Evolutionary conservation across 495 filamentous ascomycete species (phyloP), one percentile per base, ranked within the genome.

Genomic region (Penicillium coffeae): DNA sequence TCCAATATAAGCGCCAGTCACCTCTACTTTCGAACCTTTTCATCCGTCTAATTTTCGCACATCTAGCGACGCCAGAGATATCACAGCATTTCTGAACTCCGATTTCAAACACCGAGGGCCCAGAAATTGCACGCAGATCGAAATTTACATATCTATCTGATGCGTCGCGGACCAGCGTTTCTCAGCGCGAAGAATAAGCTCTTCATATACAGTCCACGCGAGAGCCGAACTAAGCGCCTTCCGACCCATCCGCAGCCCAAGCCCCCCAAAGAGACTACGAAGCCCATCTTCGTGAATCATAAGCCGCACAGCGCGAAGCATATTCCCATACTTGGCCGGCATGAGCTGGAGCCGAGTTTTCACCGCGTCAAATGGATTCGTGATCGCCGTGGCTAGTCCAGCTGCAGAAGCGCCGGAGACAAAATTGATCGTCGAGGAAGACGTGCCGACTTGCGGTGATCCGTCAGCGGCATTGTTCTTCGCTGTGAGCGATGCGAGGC

Each of bases 191-290:
- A 91, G 70, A 52, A 99, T 84, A 48, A 96, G 65, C 64, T 96
- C 92, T 71, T 99, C 93, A 61, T 99, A 99, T 18, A 96, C 74
- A 15, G 91, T 95, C 93, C 93, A 99, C 7, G 90, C 90, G 51
- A 97, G 74, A 21, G 93, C 94, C 32, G 82, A 87, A 60, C 90
- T 96, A 4, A 95, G 60, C 13, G 91, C 94, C 72, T 99, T 99
- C 54, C 93, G 77, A 27, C 81, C 85, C 75, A 96, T 94, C 44
- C 93, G 81, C 58, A 99, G 68, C 21, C 82, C 90, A 43, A 99
- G 63, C 3, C 93, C 93, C 63, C 93, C 86, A 66, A 91, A 90
- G 48, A 99, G 73, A 51, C 87, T 85, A 43, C 86, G 76, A 14
- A 87, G 56, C 0, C 91, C 91, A 50, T 96, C 92, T 58, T 95